Evolutionary conservation across 768 basidiomycete species (phyloP), one percentile per base, ranked within the genome.

Genomic region (Agaricus blazei): DNA sequence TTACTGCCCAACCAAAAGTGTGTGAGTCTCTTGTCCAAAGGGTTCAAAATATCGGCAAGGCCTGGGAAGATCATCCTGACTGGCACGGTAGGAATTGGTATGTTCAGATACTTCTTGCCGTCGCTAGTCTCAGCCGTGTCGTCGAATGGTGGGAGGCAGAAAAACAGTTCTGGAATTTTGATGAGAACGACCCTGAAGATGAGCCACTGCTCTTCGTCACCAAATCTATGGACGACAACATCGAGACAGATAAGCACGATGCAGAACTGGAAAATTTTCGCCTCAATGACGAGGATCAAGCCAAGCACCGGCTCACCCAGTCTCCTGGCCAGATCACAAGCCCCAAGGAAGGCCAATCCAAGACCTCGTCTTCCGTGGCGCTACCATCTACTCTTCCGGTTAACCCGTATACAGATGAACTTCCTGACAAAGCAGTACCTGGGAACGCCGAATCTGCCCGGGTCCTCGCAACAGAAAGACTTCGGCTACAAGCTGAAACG

Each of bases 101-200:
- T 71, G 94, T 98, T 51, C 94, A 96, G 66, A 87, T 98, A 27
- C 79, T 98, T 4, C 85, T 98, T 48, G 96, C 97, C 23, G 87
- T 98, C 47, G 97, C 97, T 31, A 93, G 92, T 64, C 84, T 99
- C 59, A 91, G 88, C 69, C 88, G 96, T 56, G 97, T 98, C 28
- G 88, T 98, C 59, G 97, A 98, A 66, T 99, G 97, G 96, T 98
- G 94, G 93, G 95, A 97, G 70, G 97, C 97, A 9, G 96, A 98
- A 75, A 95, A 95, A 65, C 93, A 95, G 62, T 99, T 99, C 70
- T 99, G 97, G 97, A 97, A 97, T 65, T 98, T 98, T 67, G 90
- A 95, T 65, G 91, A 93, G 65, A 87, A 89, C 58, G 89, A 90
- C 44, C 87, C 91, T 57, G 93, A 93, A 63, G 88, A 92, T 54